Evolutionary conservation across 331 rosid genomes (phyloP).

Genomic region (Malus hybrid): DNA sequence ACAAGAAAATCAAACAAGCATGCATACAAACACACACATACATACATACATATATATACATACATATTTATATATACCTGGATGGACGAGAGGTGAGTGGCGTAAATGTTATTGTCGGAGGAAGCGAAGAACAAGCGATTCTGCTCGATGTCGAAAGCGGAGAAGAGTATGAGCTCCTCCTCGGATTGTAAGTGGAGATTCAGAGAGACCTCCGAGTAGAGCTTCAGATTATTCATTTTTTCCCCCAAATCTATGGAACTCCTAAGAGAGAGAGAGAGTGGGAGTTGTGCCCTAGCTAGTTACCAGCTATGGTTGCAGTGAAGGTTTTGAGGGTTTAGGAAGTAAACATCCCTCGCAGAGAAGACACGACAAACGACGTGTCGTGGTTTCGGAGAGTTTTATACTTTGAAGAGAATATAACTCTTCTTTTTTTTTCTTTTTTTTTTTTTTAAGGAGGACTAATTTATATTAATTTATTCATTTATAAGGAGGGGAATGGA

Average conservation of each 20-base stretch:
- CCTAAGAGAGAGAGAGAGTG: neutral
- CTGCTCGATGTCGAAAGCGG: constrained; percentile 75
- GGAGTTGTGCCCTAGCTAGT: neutral
- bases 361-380: neutral
- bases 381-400: neutral
- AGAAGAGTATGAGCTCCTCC: constrained; percentile 46
- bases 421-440: no score
- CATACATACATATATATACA: neutral
- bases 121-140: constrained; percentile 88
- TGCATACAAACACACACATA: neutral
- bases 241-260: neutral
- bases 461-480: no score
- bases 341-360: neutral
- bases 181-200: constrained; percentile 41
- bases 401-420: neutral
- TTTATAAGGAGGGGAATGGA: no score
- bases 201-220: constrained; percentile 51
- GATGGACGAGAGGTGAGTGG: constrained; percentile 62
- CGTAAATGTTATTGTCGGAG: constrained; percentile 56
- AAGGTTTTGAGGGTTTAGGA: neutral
- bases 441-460: no score
- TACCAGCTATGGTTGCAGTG: neutral
- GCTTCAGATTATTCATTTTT: constrained; percentile 75
- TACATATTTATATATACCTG: constrained; percentile 23
- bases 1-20: neutral